Percentiles rank a stretch among this genome's conserved stretches.
These are phyloP conservation scores for Sordaria brevicollis DNA, from an alignment of 495 filamentous ascomycete species.

Conservation along the genomic window DNA sequence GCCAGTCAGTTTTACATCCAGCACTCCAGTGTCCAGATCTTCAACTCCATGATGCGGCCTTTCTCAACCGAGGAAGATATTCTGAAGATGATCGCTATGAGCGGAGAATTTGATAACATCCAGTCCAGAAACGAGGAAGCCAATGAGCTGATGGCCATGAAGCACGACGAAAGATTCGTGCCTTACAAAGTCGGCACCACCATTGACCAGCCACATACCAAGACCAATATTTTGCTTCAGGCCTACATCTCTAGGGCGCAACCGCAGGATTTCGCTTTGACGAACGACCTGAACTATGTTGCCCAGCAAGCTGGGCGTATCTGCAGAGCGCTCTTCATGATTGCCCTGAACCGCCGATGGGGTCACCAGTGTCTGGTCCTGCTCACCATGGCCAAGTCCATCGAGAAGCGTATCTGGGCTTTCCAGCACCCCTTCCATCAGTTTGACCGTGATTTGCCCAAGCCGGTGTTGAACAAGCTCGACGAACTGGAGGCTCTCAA, in stretches of 20 bases:
- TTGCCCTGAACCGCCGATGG: conserved; percentile 88
- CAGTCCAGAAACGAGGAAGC: conserved; percentile 81
- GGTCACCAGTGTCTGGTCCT: conserved; percentile 87
- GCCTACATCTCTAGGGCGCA: conserved; percentile 84
- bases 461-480: conserved; percentile 69
- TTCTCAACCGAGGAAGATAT: conserved; percentile 78
- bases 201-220: conserved; percentile 69
- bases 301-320: conserved; percentile 93
- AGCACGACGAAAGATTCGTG: conserved; percentile 51
- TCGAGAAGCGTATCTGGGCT: conserved; percentile 90
- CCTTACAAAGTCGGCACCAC: conserved; percentile 66
- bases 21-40: conserved; percentile 86
- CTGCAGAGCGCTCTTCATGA: conserved; percentile 92
- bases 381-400: conserved; percentile 83
- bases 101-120: conserved; percentile 95
- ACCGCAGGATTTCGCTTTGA: conserved; percentile 84
- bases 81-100: conserved; percentile 88
- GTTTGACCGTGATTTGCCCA: conserved; percentile 65
- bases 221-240: conserved; percentile 93
- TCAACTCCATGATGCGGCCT: conserved; percentile 84
- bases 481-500: conserved; percentile 65
- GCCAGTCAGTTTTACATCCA: conserved; percentile 95
- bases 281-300: conserved; percentile 87
- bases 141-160: conserved; percentile 53
- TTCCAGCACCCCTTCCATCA: conserved; percentile 92